Percentiles rank a stretch among this genome's conserved stretches.
These are phyloP conservation scores for Colletotrichum theobromicola DNA, from an alignment of 2,329 filamentous ascomycete genomes.

Conservation along the genomic window DNA sequence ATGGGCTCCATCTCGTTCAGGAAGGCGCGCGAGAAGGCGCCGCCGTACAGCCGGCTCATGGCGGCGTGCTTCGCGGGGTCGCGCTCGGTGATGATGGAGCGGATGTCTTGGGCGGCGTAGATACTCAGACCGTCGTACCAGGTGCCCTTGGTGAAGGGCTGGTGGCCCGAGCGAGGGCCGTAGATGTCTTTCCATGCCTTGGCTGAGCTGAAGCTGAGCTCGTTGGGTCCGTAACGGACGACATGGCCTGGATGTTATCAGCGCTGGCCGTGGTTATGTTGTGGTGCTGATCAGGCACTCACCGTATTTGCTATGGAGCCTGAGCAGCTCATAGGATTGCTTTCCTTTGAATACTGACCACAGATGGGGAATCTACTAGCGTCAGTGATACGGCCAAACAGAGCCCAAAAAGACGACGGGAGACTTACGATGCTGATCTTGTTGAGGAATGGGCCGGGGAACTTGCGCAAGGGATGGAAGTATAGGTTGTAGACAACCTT, in stretches of 20 bases:
- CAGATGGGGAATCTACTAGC: neutral
- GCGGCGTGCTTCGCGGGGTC: neutral
- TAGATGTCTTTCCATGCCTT: neutral
- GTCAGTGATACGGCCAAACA: neutral
- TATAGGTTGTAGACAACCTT: neutral
- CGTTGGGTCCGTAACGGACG: neutral
- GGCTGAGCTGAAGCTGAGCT: neutral
- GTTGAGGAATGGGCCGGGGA: neutral
- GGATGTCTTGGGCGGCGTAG: neutral
- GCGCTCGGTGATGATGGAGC: neutral
- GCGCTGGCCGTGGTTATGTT: neutral
- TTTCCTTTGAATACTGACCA: neutral
- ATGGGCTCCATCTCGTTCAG: neutral
- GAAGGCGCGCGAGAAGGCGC: neutral
- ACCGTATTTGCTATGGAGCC: neutral
- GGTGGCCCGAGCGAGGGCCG: neutral
- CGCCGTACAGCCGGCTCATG: neutral
- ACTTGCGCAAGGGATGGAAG: neutral
- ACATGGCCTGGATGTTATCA: neutral
- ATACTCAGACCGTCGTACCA: neutral
- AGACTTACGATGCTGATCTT: neutral
- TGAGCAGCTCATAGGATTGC: neutral
- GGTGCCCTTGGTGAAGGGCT: neutral
- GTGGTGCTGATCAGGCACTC: neutral
- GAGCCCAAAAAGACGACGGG: neutral